Percentiles rank a stretch among this genome's conserved stretches.
phyloP scores from a whole-genome alignment of 345 rosid species.

The Rubroshorea leprosula region DNA sequence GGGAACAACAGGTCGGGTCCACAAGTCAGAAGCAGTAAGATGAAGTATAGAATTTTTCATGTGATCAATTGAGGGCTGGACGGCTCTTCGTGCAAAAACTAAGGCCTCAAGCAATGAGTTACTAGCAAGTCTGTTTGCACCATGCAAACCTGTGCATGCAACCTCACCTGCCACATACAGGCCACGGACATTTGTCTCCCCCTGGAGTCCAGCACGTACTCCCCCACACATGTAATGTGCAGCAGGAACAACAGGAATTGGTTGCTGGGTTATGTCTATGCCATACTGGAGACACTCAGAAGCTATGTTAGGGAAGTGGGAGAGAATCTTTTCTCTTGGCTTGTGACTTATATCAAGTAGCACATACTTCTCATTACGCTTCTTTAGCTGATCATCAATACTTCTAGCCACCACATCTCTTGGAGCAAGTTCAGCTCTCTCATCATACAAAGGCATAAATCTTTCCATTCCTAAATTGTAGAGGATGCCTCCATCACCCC shows the following conservation, averaged over 20 bases:
- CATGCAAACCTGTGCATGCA: conserved; percentile 94
- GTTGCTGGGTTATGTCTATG: conserved; percentile 66
- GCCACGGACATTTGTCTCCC: conserved; percentile 84
- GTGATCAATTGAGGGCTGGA: conserved; percentile 72
- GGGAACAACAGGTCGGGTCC: conserved; percentile 72
- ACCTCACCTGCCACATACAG: conserved; percentile 97
- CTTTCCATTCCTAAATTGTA: conserved; percentile 75
- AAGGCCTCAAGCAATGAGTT: conserved; percentile 95
- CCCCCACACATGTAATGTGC: conserved; percentile 99
- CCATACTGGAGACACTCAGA: conserved; percentile 76
- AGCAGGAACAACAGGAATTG: conserved; percentile 91
- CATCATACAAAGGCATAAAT: conserved; percentile 84
- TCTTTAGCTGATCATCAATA: conserved; percentile 89
- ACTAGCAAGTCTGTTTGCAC: conserved; percentile 95
- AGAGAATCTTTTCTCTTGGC: conserved; percentile 67
- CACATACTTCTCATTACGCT: conserved; percentile 68
- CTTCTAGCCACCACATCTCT: conserved; percentile 96
- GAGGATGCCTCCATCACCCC: conserved; percentile 95
- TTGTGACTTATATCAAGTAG: conserved; percentile 87
- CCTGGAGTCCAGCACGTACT: conserved; percentile 84
- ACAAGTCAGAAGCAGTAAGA: conserved; percentile 33
- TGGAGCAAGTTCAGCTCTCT: conserved; percentile 94
- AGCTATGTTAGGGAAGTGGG: conserved; percentile 96
- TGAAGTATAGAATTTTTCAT: conserved; percentile 53
- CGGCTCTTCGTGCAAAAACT: conserved; percentile 90